phyloP scores from a whole-genome alignment of 345 rosid genomes.

The Citrus australasica region DNA sequence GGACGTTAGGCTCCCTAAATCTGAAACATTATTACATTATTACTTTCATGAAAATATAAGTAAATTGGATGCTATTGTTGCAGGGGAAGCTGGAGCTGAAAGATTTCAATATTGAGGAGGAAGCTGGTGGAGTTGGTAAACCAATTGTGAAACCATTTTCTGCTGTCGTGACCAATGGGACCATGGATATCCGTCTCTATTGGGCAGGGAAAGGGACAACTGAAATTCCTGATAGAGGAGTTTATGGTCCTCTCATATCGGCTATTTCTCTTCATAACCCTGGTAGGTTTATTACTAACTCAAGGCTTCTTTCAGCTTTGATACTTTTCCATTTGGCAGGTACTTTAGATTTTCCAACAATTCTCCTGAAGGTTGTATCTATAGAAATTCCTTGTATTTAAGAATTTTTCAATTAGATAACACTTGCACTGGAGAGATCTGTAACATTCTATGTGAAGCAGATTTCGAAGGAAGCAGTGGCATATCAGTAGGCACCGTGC shows the following conservation, averaged over 20 bases:
- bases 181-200: constrained; percentile 36
- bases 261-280: constrained; percentile 38
- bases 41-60: background rate
- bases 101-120: constrained; percentile 30
- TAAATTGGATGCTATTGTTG: background rate
- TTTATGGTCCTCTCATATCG: constrained; percentile 57
- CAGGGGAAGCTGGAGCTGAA: constrained; percentile 43
- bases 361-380: too few relatives aligned
- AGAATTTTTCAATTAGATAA: too few relatives aligned
- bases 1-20: too few relatives aligned
- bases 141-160: constrained; percentile 1
- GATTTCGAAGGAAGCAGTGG: constrained; percentile 8
- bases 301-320: background rate
- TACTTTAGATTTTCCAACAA: too few relatives aligned
- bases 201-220: constrained; percentile 72
- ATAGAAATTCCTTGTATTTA: too few relatives aligned
- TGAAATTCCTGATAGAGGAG: constrained; percentile 36
- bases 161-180: constrained; percentile 3
- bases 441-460: background rate
- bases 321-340: background rate
- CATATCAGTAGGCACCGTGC: background rate
- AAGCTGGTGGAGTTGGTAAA: constrained; percentile 24
- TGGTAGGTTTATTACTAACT: constrained; percentile 13
- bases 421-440: background rate
- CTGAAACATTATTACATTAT: too few relatives aligned